These are phyloP conservation scores for Trichoderma asperelloides DNA, from an alignment of 495 filamentous ascomycete species.

Conservation along the genomic window DNA sequence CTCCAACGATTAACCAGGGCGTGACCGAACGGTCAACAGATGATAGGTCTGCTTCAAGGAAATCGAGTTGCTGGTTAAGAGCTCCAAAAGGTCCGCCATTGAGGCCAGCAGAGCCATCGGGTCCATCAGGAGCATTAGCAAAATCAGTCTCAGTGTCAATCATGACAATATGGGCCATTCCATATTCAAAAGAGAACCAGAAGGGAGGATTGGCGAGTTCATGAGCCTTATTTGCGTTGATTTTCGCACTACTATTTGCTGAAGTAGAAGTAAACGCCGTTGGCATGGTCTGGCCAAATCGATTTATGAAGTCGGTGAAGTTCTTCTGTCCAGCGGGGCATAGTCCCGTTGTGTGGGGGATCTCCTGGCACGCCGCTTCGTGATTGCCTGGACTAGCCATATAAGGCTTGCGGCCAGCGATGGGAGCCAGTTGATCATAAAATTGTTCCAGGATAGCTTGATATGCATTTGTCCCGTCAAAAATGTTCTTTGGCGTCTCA, in stretches of 20 bases:
- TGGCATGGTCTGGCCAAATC: constrained; percentile 45
- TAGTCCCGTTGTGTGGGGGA: constrained; percentile 32
- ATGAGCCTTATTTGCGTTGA: constrained; percentile 38
- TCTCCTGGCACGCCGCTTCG: constrained; percentile 34
- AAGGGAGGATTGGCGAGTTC: constrained; percentile 48
- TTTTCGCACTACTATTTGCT: constrained; percentile 29
- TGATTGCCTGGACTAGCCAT: constrained; percentile 38
- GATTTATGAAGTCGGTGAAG: constrained; percentile 51
- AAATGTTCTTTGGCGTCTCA: constrained; percentile 28
- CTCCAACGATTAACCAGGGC: constrained; percentile 50
- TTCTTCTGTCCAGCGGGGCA: constrained; percentile 51
- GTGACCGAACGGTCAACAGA: constrained; percentile 41
- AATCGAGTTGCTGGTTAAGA: constrained; percentile 33
- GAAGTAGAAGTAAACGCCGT: constrained; percentile 38
- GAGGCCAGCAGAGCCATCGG: constrained; percentile 26
- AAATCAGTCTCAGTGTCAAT: constrained; percentile 11
- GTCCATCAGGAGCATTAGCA: constrained; percentile 23
- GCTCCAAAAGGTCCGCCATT: constrained; percentile 45
- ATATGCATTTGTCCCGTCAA: constrained; percentile 33
- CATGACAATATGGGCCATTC: constrained; percentile 42
- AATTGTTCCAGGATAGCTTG: constrained; percentile 37
- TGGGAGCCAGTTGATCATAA: constrained; percentile 34
- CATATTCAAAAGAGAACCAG: constrained; percentile 59
- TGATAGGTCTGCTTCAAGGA: constrained; percentile 35
- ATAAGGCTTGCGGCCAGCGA: constrained; percentile 34